Conservation (phyloP, 169 alveolate species). For the Besnoitia besnoiti region DNA sequence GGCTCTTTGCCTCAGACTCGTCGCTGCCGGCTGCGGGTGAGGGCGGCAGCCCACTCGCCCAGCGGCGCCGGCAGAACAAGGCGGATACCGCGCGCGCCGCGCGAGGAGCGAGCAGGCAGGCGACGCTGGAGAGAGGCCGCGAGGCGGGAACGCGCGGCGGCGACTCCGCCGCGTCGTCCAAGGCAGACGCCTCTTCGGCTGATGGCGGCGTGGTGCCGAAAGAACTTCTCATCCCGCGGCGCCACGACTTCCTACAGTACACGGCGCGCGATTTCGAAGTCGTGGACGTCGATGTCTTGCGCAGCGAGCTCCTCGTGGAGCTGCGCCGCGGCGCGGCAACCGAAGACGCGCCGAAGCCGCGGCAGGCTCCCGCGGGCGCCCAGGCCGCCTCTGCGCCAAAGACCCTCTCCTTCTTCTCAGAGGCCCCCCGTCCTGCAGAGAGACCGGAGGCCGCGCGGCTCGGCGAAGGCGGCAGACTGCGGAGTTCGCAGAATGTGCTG, state of each 20-base stretch:
- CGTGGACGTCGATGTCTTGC: slow-evolving; percentile 48
- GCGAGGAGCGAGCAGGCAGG: slow-evolving; percentile 28
- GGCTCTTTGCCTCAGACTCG: neutral
- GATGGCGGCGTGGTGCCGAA: neutral
- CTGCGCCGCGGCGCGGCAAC: neutral
- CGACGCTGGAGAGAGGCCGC: neutral
- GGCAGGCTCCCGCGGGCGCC: neutral
- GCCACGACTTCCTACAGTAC: slow-evolving; percentile 48
- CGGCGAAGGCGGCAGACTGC: too few relatives aligned
- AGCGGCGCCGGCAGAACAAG: neutral
- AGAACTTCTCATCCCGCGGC: slow-evolving; percentile 34
- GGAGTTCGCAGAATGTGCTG: neutral
- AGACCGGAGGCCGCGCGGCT: neutral
- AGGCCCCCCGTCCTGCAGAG: neutral
- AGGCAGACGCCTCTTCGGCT: neutral
- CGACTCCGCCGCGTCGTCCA: neutral
- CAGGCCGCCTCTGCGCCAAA: neutral
- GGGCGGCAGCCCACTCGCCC: neutral
- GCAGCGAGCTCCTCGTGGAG: slow-evolving; percentile 24
- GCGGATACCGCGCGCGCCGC: neutral
- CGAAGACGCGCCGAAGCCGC: neutral
- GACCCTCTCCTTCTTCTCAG: neutral
- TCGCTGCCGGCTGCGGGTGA: neutral
- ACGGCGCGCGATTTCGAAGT: slow-evolving; percentile 62
- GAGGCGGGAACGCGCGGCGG: neutral